These are phyloP conservation scores for Daedalea quercina DNA, from an alignment of 768 basidiomycete species.

Conservation along the genomic window DNA sequence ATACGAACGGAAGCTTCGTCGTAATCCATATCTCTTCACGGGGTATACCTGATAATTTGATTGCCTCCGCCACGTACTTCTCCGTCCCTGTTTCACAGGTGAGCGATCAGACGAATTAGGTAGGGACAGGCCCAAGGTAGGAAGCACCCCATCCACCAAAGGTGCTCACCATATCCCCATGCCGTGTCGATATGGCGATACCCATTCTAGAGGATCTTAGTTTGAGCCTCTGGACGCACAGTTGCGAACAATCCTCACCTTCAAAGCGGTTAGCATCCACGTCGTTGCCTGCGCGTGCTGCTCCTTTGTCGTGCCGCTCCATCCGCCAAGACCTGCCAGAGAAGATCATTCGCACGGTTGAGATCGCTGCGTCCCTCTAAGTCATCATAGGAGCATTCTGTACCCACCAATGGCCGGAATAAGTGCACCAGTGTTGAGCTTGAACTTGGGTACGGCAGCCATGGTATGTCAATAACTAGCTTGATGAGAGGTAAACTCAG, in stretches of 20 bases:
- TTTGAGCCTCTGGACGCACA: background rate
- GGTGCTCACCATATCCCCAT: constrained; percentile 20
- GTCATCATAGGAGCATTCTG: background rate
- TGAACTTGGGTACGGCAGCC: constrained; percentile 24
- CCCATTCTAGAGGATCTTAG: constrained; percentile 11
- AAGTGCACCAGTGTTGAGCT: constrained; percentile 34
- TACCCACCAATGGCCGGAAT: constrained; percentile 36
- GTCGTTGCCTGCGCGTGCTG: constrained; percentile 27
- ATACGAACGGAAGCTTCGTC: constrained; percentile 35
- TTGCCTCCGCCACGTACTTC: constrained; percentile 15
- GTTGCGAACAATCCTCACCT: constrained; percentile 18
- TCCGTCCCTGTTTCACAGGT: constrained; percentile 24
- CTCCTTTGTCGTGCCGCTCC: constrained; percentile 29
- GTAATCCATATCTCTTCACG: constrained; percentile 66
- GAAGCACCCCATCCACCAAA: background rate
- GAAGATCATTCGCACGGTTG: no score
- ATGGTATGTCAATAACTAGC: constrained; percentile 11
- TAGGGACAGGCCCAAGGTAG: no score
- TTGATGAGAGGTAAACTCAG: no score
- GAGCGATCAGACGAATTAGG: no score
- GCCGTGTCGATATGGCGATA: constrained; percentile 25
- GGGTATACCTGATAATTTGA: constrained; percentile 45
- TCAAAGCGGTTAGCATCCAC: constrained; percentile 37
- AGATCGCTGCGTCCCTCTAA: background rate
- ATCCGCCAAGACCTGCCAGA: constrained; percentile 40